Base-by-base conservation (phyloP, 441 rosid species). In the Jatropha multifida region DNA sequence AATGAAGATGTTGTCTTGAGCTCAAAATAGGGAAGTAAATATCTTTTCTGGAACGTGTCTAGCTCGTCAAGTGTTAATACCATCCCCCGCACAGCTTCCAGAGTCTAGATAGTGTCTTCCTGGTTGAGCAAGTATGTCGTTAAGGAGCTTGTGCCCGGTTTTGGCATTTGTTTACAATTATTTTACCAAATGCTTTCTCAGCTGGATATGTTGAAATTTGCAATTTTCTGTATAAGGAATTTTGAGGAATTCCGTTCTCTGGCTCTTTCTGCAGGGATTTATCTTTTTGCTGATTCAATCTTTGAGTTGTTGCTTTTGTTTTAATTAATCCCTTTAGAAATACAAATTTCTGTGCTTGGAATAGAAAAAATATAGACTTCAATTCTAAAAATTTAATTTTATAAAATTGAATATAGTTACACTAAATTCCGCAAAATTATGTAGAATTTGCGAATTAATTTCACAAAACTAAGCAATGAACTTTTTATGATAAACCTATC, bases 1-100 rank as follows among this genome's bases (percentile, higher is more conserved):
- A 83, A 90, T 51, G 80, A 80, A 64, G 98, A 91, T 69, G 76
- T 81, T 52, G 79, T 69, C 79, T 76, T 81, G 80, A 88, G 81
- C 80, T 76, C 80, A 75, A 81, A 82, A 86, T 87, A 86, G 77
- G 76, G 70, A 80, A 32, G 63, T 73, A 66, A 66, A 64, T 76
- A 40, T 27, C 38, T 27, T 71, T 40, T 76, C 46, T 48, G 44
- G 56, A 54, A 65, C 44, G 38, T 56, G 26, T 38, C 52, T 80
- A 7, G 38, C 38, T 68, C 23, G 46, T 17, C 7, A 63, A 65
- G 32, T 38, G 40, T 62, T 49, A 69, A 56, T 69, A 11, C 37
- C 26, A 41, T 59, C 49, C 11, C 68, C 54, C 17, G 48, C n/a
- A 52, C 59, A 67, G 55, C 56, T 78, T 74, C 26, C 79, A 26